These are phyloP conservation scores for Dictyostelium intermedium DNA, from an alignment of 78 protist species.

Conservation along the genomic window DNA sequence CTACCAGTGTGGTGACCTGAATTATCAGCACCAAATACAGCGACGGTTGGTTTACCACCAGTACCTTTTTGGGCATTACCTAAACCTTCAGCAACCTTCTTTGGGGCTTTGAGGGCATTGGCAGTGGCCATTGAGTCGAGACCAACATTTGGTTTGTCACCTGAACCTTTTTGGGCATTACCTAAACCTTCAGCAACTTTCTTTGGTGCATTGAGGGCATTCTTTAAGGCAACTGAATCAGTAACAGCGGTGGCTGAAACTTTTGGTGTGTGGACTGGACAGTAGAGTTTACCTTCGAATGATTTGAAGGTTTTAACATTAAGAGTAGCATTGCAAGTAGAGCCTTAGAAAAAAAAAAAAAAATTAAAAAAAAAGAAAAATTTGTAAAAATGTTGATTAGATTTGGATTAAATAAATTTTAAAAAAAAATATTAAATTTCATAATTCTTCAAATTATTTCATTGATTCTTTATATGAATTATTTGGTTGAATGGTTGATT, in stretches of 20 bases:
- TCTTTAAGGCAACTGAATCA: constrained; percentile 79
- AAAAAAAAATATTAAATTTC: background rate
- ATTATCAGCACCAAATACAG: constrained; percentile 46
- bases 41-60: constrained; percentile 67
- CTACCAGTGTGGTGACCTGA: background rate
- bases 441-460: no score
- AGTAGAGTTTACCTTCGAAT: constrained; percentile 74
- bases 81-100: constrained; percentile 59
- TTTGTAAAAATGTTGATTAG: background rate
- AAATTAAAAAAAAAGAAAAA: background rate
- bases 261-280: constrained; percentile 83
- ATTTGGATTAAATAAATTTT: background rate
- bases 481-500: background rate
- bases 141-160: constrained; percentile 68
- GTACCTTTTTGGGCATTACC: constrained; percentile 73
- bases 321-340: constrained; percentile 48
- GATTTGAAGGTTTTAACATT: constrained; percentile 80
- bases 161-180: constrained; percentile 76
- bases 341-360: constrained; percentile 34
- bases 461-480: background rate
- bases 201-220: constrained; percentile 81
- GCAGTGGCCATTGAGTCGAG: constrained; percentile 67
- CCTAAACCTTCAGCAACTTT: constrained; percentile 75
- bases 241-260: constrained; percentile 66
- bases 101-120: constrained; percentile 78